A percentile compares a stretch with the other conserved stretches of the same genome.
phyloP scores from a whole-genome alignment of 805 yeast genomes.

The Kuraishia cidri region DNA sequence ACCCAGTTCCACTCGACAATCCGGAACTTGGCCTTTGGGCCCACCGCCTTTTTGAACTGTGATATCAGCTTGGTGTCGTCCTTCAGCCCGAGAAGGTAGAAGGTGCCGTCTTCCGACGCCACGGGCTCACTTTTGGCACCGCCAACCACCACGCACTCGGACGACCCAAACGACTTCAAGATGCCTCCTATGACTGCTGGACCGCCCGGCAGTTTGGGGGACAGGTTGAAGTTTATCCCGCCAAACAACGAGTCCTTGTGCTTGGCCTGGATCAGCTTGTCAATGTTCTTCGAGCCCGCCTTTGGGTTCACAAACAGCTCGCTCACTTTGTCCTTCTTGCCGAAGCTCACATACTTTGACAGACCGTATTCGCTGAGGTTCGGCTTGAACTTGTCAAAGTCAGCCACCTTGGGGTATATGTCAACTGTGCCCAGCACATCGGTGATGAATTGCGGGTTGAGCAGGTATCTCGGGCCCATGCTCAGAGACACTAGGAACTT shows the following conservation, averaged over 20 bases:
- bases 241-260: constrained; percentile 29
- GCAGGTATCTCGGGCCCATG: constrained; percentile 36
- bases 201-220: constrained; percentile 55
- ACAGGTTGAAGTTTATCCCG: constrained; percentile 41
- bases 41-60: constrained; percentile 15
- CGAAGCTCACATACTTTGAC: constrained; percentile 17
- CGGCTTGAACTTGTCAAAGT: constrained; percentile 16
- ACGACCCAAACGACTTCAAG: constrained; percentile 50
- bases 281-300: constrained; percentile 9
- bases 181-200: constrained; percentile 44
- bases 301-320: constrained; percentile 20
- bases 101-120: constrained; percentile 12
- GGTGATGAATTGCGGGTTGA: constrained; percentile 46
- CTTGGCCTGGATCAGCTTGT: constrained; percentile 8
- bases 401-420: constrained; percentile 3
- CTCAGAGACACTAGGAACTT: constrained; percentile 73
- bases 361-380: constrained; percentile 14
- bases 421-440: constrained; percentile 30
- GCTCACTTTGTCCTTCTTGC: constrained; percentile 21
- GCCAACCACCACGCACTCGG: constrained; percentile 7
- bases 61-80: constrained; percentile 22
- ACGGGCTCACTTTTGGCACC: constrained; percentile 1
- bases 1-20: constrained; percentile 62
- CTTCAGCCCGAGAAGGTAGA: constrained; percentile 12
- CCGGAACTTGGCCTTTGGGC: constrained; percentile 14